These are phyloP conservation scores for Phellinidium pouzarii DNA, from an alignment of 1,284 basidiomycete genomes.

Conservation along the genomic window DNA sequence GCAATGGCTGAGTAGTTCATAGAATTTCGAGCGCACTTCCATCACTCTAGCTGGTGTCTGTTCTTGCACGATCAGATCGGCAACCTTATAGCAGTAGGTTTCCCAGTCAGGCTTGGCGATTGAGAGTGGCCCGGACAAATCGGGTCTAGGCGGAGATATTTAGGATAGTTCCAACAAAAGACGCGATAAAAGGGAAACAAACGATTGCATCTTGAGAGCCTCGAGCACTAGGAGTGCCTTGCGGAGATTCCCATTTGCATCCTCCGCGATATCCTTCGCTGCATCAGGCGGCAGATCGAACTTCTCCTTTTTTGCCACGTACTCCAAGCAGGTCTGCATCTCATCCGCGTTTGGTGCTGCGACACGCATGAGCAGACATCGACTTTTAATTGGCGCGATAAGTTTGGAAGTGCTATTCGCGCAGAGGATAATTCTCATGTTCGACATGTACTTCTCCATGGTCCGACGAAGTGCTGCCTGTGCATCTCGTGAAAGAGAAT, in stretches of 20 bases:
- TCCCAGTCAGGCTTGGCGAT: conserved; percentile 99
- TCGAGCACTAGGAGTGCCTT: conserved; percentile 95
- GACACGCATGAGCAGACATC: conserved; percentile 91
- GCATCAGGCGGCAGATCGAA: conserved; percentile 78
- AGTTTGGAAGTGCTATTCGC: conserved; percentile 96
- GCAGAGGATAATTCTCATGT: conserved; percentile 94
- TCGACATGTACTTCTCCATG: conserved; percentile 99
- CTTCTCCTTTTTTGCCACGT: conserved; percentile 79
- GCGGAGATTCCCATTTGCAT: conserved; percentile 87
- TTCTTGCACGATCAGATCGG: conserved; percentile 88
- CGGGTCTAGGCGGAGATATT: too few species aligned
- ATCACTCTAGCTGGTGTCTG: conserved; percentile 90
- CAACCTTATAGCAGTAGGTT: conserved; percentile 73
- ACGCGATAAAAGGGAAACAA: conserved; percentile 24
- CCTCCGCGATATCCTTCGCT: conserved; percentile 66
- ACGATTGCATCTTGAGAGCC: conserved; percentile 94
- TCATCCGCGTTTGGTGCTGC: conserved; percentile 80
- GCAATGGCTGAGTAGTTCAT: conserved; percentile 94
- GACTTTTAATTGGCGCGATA: conserved; percentile 94
- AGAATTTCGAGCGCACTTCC: conserved; percentile 88
- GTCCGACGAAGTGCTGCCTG: conserved; percentile 95
- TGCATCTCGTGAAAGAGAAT: conserved; percentile 90
- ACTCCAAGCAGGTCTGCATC: conserved; percentile 77
- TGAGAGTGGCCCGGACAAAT: conserved; percentile 65
- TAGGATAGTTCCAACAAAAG: conserved; percentile 4